Base-by-base conservation (phyloP, 306 rosid species). In the Senna siamea region DNA sequence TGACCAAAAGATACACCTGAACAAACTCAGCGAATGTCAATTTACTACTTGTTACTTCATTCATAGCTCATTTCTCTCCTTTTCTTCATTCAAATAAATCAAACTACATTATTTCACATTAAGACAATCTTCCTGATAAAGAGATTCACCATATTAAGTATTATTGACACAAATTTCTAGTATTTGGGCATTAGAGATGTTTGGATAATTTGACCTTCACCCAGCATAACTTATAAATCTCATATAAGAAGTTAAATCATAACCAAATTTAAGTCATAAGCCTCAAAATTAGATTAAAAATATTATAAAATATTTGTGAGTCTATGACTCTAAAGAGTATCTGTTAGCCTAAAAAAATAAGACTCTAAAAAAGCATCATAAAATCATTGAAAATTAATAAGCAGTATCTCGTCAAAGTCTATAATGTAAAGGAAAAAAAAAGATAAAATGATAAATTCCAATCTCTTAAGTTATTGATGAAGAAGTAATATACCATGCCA, bases 1-100 rank as follows among this genome's bases (percentile, higher is more conserved):
- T 93, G 96, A 93, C 93, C 86, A 90, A 86, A 72, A 93, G 87
- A 79, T 90, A 93, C 56, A 93, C 92, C 98, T 90, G 81, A 81
- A 37, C 69, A 65, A 76, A 77, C 65, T 30, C 62, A 30, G 65
- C 32, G 20, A 73, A 78, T 71, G 61, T 81, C 40, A 78, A 69
- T 84, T 69, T 28, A n/a, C 47, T 76, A 66, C 76, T 74, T 58
- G 70, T 77, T 71, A 70, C 19, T 74, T 71, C 60, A 75, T 67
- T 69, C 57, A 37, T 17, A 37, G 13, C 47, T 41, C 43, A 51
- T 14, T 60, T 69, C 30, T 41, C 58, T 64, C 58, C 58, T 46
- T 72, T 53, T 46, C 34, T 54, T 53, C 61, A 37, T 72, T 73
- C 51, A 69, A 48, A 74, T 19, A 57, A 78, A 69, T 28, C 51